Percentiles rank a stretch among this genome's conserved stretches.
Evolutionary conservation across 2,329 filamentous ascomycete species (phyloP).

Genomic region (Biscogniauxia mediterranea): DNA sequence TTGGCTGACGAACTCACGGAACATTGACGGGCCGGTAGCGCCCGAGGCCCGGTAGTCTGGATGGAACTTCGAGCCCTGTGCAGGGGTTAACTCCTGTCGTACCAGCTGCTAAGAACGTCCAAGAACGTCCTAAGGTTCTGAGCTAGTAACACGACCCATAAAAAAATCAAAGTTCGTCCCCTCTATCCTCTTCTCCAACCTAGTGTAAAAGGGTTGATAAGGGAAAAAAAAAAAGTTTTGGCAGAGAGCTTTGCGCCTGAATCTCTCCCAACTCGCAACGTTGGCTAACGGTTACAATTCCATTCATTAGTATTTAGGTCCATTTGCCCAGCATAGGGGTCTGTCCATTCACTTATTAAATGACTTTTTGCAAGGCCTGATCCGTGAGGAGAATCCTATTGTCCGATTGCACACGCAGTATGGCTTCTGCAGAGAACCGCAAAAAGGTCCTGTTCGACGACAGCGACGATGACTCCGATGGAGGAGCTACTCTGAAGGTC

Average conservation of each 20-base stretch:
- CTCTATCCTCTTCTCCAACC: neutral
- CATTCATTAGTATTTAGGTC: neutral
- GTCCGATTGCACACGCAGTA: constrained; percentile 29
- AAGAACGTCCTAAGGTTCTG: too few relatives aligned
- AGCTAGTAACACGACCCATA: constrained; percentile 2
- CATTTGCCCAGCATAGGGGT: neutral
- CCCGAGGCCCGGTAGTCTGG: constrained; percentile 15
- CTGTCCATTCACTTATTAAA: neutral
- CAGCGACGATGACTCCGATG: constrained; percentile 48
- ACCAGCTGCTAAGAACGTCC: too few relatives aligned
- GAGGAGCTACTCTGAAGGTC: constrained; percentile 64
- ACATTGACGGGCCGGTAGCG: constrained; percentile 25
- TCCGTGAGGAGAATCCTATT: too few relatives aligned
- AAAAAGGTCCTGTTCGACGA: constrained; percentile 57
- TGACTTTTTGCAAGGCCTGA: too few relatives aligned
- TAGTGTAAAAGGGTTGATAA: constrained; percentile 1
- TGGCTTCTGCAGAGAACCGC: constrained; percentile 25
- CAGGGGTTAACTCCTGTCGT: too few relatives aligned
- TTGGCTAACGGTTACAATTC: neutral
- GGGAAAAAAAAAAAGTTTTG: constrained; percentile 3
- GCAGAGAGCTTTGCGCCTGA: neutral
- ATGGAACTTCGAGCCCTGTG: too few relatives aligned
- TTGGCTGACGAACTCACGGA: constrained; percentile 10
- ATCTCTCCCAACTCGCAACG: neutral
- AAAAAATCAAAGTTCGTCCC: constrained; percentile 16